Base-by-base conservation (phyloP, 202 grass and related monocot genomes). In the Alloteropsis angusta region DNA sequence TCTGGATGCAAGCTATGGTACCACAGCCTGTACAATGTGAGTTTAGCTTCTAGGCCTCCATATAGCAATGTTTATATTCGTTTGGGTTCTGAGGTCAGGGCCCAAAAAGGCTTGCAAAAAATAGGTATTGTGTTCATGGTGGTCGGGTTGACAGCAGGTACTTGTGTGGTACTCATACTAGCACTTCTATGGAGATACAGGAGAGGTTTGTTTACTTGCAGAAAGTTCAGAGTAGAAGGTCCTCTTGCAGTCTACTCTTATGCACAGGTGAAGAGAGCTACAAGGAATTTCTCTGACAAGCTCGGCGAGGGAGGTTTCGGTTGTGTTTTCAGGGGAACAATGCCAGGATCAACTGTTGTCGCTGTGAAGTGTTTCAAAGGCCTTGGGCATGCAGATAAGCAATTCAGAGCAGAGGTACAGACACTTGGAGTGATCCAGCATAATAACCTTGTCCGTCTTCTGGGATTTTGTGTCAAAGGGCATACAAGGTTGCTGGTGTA, bases 361-460 rank as follows among this genome's bases (percentile, higher is more conserved):
- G 68, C 68, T 7, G 68, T 72, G 68, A 72, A 72, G 68, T 18
- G 68, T 54, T 47, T 72, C 2, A 72, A 72, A 12, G 68, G 68
- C 9, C 9, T 53, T 15, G 47, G 47, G 5, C 47, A 13, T 1
- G 47, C 10, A 4, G 68, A 54, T n/a, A 72, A 72, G 47, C 68
- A 72, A 6, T 72, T 72, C 68, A 49, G 68, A 53, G 47, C 68
- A 3, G 68, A 72, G 7, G 47, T 72, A 18, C 46, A 54, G 18
- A 54, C 68, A 6, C 47, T 72, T 3, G 68, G 68, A 21, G 68
- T 72, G 68, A 53, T 72, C 9, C 47, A 35, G 30, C 68, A 72
- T 47, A 2, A 47, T 0, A 72, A 72, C 68, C 5, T 72, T 6
- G 47, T 72, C 47, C 68, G 47, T 8, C 68, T 72, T 6, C 12